Percentiles rank a stretch among this genome's conserved stretches.
phyloP scores from a whole-genome alignment of 768 basidiomycete species.

The Tephrocybe rancida region DNA sequence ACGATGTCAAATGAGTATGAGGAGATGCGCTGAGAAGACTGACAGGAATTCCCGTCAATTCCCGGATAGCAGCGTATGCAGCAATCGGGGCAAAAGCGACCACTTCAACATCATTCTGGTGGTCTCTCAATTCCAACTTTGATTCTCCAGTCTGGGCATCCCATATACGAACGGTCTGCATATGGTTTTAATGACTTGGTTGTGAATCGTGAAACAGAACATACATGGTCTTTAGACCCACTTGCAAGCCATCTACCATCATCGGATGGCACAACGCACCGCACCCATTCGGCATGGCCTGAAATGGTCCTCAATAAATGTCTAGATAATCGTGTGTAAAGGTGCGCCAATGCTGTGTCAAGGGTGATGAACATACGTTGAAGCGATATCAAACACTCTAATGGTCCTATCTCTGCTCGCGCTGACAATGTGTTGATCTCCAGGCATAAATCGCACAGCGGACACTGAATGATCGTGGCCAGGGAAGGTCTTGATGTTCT shows the following conservation, averaged over 20 bases:
- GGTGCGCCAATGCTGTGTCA: not conserved
- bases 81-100: slow-evolving; percentile 78
- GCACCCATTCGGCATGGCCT: slow-evolving; percentile 88
- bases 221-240: slow-evolving; percentile 86
- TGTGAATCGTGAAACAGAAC: slow-evolving; percentile 20
- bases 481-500: slow-evolving; percentile 82
- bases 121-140: slow-evolving; percentile 83
- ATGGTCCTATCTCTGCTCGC: slow-evolving; percentile 89
- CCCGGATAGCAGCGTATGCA: slow-evolving; percentile 77
- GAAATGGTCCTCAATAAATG: slow-evolving; percentile 75
- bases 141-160: slow-evolving; percentile 73
- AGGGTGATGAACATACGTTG: slow-evolving; percentile 58
- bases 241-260: slow-evolving; percentile 79
- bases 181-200: slow-evolving; percentile 11
- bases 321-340: slow-evolving; percentile 36
- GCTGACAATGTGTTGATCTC: slow-evolving; percentile 81
- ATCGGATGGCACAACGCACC: slow-evolving; percentile 61
- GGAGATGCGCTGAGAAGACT: slow-evolving; percentile 20
- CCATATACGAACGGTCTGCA: slow-evolving; percentile 79
- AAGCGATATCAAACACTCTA: slow-evolving; percentile 83
- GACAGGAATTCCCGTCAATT: slow-evolving; percentile 74
- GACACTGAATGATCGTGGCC: slow-evolving; percentile 94
- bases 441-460: slow-evolving; percentile 81
- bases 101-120: slow-evolving; percentile 85
- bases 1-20: slow-evolving; percentile 8